Base-by-base conservation (phyloP, 768 basidiomycete species). In the Suillus spraguei region DNA sequence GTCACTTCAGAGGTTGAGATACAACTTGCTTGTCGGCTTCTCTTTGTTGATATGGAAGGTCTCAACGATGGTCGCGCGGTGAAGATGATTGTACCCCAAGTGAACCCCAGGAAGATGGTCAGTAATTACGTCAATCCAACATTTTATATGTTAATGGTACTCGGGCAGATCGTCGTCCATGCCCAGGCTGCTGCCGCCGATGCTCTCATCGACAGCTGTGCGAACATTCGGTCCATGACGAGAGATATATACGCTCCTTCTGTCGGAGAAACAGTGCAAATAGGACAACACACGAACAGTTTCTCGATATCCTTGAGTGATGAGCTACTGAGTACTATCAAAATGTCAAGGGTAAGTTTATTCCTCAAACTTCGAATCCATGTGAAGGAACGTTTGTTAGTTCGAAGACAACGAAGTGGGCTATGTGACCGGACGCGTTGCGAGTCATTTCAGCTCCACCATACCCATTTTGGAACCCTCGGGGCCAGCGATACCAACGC, bases 321-420 rank as follows among this genome's bases (percentile, higher is more conserved):
- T 65, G 90, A 90, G 65, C 80, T 98, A 46, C 80, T 98, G 64
- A 84, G 83, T 5, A 85, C 88, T 2, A 76, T 97, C 66, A 88
- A 87, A 71, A 89, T 95, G 87, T 96, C 97, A 13, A 84, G 90
- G 74, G 95, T 97, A 75, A 65, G 47, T 20, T 38, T 42, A 38
- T 56, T 28, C 10, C 17, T 20, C 32, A 35, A 33, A 33, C 49
- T 24, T 33, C 33, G 17, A 60, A 42, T 64, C 54, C 54, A 53
- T 65, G 11, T 53, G 16, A 36, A 36, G 53, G 38, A 53, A 13
- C 54, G 28, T 61, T 41, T 65, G 24, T 42, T 49, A 98, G 95
- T 98, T 97, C 72, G 97, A 99, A 71, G 97, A 98, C 74, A 99
- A 95, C 70, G 95, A 99, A 76, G 91, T 99, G 52, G 95, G 93